A percentile compares a stretch with the other conserved stretches of the same genome.
Conservation (phyloP, 805 yeast species). For the Metschnikowia colocasiae region DNA sequence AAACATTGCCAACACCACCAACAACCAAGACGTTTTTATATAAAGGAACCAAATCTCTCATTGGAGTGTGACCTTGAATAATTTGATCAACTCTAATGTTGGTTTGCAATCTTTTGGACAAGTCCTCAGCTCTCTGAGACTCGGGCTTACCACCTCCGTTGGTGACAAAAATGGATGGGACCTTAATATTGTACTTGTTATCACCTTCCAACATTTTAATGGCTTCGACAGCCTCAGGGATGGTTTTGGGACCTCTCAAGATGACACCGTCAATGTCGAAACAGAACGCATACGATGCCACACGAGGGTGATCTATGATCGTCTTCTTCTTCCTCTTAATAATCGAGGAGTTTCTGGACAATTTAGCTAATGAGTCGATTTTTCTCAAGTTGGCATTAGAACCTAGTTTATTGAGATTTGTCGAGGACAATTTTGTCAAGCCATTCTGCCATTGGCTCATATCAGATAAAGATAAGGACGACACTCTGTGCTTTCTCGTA, state of each 20-base stretch:
- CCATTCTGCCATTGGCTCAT: constrained; percentile 58
- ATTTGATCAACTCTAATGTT: constrained; percentile 73
- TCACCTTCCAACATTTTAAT: constrained; percentile 69
- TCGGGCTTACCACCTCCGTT: constrained; percentile 93
- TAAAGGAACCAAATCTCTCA: constrained; percentile 70
- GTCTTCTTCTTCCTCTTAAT: constrained; percentile 46
- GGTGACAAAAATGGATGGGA: constrained; percentile 79
- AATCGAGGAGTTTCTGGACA: constrained; percentile 44
- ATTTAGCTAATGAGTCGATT: constrained; percentile 43
- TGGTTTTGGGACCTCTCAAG: constrained; percentile 77
- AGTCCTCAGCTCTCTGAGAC: constrained; percentile 64
- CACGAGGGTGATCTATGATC: constrained; percentile 64
- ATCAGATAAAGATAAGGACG: constrained; percentile 66
- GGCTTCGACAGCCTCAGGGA: constrained; percentile 77
- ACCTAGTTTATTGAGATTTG: constrained; percentile 33
- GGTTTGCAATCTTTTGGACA: constrained; percentile 56
- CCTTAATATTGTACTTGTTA: constrained; percentile 65
- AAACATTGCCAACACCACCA: constrained; percentile 84
- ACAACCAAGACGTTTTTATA: constrained; percentile 77
- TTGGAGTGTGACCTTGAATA: constrained; percentile 92
- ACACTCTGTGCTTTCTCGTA: constrained; percentile 58
- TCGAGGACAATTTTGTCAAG: constrained; percentile 37
- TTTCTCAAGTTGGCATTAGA: constrained; percentile 38
- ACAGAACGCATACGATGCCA: constrained; percentile 83
- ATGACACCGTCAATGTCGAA: constrained; percentile 93